A percentile compares a stretch with the other conserved stretches of the same genome.
Conservation (phyloP, 2,329 filamentous ascomycete species). For the Fusarium sp. region DNA sequence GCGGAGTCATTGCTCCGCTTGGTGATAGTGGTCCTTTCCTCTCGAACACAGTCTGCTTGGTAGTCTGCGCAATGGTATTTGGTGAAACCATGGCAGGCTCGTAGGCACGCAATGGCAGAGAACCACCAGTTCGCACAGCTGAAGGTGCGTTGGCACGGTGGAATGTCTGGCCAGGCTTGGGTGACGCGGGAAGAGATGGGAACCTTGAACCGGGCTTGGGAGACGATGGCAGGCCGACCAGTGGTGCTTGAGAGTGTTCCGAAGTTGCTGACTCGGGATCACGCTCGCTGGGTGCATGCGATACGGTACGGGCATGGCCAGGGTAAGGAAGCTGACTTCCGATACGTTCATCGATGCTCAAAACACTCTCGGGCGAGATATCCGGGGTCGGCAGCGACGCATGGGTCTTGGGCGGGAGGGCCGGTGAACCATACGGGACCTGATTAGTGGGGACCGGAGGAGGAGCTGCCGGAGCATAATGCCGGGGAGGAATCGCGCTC, state of each 20-base stretch:
- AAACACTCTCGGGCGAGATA: slow-evolving; percentile 53
- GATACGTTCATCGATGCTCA: slow-evolving; percentile 67
- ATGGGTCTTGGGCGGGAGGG: slow-evolving; percentile 37
- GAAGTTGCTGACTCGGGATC: slow-evolving; percentile 64
- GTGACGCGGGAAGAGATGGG: slow-evolving; percentile 58
- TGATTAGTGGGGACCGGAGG: slow-evolving; percentile 65
- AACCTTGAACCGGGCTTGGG: slow-evolving; percentile 50
- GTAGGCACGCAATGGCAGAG: slow-evolving; percentile 69
- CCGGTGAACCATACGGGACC: slow-evolving; percentile 44
- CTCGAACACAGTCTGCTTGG: slow-evolving; percentile 74
- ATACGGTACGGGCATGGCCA: slow-evolving; percentile 51
- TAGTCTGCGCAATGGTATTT: slow-evolving; percentile 56
- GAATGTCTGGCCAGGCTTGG: slow-evolving; percentile 62
- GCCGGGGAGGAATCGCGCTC: slow-evolving; percentile 65
- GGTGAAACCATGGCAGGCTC: slow-evolving; percentile 66
- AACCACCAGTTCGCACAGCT: slow-evolving; percentile 65
- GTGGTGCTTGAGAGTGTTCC: slow-evolving; percentile 59
- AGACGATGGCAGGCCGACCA: slow-evolving; percentile 62
- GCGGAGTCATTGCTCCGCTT: slow-evolving; percentile 68
- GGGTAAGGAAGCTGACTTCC: slow-evolving; percentile 51
- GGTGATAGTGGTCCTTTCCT: slow-evolving; percentile 65
- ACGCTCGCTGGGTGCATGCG: slow-evolving; percentile 52
- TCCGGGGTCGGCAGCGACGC: slow-evolving; percentile 44
- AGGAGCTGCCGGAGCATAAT: slow-evolving; percentile 66
- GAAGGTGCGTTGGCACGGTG: slow-evolving; percentile 60